Evolutionary conservation across 768 basidiomycete genomes (phyloP).

Genomic region (Suillus bovinus): DNA sequence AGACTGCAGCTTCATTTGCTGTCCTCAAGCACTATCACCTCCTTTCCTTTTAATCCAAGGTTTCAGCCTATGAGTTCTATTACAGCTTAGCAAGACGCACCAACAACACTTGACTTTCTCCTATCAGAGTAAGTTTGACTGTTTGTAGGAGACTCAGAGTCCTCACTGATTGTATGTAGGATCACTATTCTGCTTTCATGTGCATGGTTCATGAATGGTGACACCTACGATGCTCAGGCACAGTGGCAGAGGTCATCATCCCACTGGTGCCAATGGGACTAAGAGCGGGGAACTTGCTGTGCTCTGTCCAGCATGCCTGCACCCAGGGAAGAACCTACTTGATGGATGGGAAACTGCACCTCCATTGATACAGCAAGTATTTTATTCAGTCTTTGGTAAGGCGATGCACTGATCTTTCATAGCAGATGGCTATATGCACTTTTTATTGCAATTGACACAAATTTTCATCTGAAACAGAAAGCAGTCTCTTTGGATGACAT

Average conservation of each 20-base stretch:
- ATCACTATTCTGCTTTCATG: slow-evolving; percentile 5
- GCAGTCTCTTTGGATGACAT: no score
- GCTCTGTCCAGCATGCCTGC: background rate
- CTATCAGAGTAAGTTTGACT: slow-evolving; percentile 14
- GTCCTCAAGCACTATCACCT: slow-evolving; percentile 34
- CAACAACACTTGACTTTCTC: slow-evolving; percentile 30
- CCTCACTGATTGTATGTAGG: slow-evolving; percentile 1
- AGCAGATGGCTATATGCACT: no score
- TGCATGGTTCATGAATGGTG: background rate
- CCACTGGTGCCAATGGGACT: background rate
- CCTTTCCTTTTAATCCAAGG: slow-evolving; percentile 30
- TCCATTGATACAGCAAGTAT: background rate
- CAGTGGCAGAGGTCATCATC: background rate
- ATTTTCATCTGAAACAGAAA: no score
- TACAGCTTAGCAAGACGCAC: slow-evolving; percentile 22
- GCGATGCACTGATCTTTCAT: no score
- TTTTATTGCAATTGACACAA: no score
- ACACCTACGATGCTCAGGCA: background rate
- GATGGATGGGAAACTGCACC: background rate
- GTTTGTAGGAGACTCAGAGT: slow-evolving; percentile 5
- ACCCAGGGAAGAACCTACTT: background rate
- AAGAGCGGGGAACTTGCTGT: background rate
- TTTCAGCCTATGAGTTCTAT: slow-evolving; percentile 35
- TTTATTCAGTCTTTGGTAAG: no score
- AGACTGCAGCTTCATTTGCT: slow-evolving; percentile 32